phyloP scores from a whole-genome alignment of 1,284 basidiomycete species.

The Athelia sp. region DNA sequence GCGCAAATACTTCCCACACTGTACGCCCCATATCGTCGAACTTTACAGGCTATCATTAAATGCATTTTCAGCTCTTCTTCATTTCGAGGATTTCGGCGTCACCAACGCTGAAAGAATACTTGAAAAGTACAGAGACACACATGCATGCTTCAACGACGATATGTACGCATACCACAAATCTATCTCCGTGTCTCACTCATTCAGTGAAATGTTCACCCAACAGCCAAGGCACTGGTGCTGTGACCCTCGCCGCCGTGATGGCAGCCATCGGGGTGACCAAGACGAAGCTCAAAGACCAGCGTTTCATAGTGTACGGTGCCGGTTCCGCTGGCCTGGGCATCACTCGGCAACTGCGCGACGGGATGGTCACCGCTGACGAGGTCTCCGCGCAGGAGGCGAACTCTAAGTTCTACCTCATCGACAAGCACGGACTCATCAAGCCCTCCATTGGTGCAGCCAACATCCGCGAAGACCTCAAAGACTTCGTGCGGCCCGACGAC shows the following conservation, averaged over 20 bases:
- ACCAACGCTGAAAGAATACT: conserved; percentile 72
- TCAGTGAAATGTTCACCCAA: conserved; percentile 3
- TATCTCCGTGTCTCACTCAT: neutral
- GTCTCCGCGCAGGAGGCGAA: conserved; percentile 57
- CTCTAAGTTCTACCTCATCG: conserved; percentile 62
- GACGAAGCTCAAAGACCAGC: conserved; percentile 64
- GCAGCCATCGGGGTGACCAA: conserved; percentile 75
- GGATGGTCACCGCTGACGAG: conserved; percentile 60
- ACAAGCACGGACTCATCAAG: conserved; percentile 53
- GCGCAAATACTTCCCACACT: conserved; percentile 38
- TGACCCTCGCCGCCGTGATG: conserved; percentile 76
- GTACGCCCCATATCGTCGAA: conserved; percentile 12
- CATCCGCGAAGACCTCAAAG: conserved; percentile 46
- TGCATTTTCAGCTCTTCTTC: conserved; percentile 39
- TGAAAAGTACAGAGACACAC: conserved; percentile 59
- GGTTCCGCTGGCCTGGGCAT: conserved; percentile 85
- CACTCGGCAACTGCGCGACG: conserved; percentile 66
- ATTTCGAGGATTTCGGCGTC: conserved; percentile 79
- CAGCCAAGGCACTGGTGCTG: conserved; percentile 84
- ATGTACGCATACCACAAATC: conserved; percentile 41
- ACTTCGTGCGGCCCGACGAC: conserved; percentile 53
- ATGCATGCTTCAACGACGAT: conserved; percentile 79
- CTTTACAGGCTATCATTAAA: conserved; percentile 24
- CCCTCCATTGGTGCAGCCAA: conserved; percentile 40
- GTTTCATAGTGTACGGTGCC: conserved; percentile 76